phyloP scores from a whole-genome alignment of 257 asterid genomes.

The Scutellaria baicalensis region DNA sequence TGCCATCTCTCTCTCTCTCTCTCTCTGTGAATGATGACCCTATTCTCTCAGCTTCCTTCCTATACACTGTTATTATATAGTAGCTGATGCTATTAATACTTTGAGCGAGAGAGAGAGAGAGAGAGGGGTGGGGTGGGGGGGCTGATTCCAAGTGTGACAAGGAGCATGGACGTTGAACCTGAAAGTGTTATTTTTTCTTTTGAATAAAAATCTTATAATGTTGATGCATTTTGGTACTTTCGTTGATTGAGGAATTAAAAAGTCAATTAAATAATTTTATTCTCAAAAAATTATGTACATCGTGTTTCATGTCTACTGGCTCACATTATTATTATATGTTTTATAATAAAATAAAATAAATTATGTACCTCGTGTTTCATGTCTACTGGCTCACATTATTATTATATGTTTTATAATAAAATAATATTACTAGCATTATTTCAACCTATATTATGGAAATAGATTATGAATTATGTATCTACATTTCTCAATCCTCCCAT shows the following conservation, averaged over 20 bases:
- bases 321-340: too few species aligned
- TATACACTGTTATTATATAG: conserved; percentile 8
- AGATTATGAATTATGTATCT: too few species aligned
- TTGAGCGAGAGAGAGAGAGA: background rate
- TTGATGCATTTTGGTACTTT: background rate
- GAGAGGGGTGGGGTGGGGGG: background rate
- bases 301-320: too few species aligned
- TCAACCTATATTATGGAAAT: too few species aligned
- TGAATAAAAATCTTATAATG: background rate
- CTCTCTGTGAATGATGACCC: conserved; percentile 5
- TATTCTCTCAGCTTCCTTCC: conserved; percentile 11
- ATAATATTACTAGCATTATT: too few species aligned
- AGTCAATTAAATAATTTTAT: background rate
- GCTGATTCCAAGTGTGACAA: conserved; percentile 12
- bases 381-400: too few species aligned
- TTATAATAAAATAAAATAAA: too few species aligned
- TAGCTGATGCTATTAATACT: conserved; percentile 18
- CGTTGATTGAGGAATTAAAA: background rate
- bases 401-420: too few species aligned
- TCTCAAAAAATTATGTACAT: too few species aligned
- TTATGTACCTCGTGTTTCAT: too few species aligned
- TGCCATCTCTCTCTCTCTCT: conserved; percentile 28
- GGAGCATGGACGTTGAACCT: conserved; percentile 8
- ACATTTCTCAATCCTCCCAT: too few species aligned
- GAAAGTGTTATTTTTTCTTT: background rate